Conservation (phyloP, 192 early-diverging fungal genomes). For the Cetraspora pellucida region DNA sequence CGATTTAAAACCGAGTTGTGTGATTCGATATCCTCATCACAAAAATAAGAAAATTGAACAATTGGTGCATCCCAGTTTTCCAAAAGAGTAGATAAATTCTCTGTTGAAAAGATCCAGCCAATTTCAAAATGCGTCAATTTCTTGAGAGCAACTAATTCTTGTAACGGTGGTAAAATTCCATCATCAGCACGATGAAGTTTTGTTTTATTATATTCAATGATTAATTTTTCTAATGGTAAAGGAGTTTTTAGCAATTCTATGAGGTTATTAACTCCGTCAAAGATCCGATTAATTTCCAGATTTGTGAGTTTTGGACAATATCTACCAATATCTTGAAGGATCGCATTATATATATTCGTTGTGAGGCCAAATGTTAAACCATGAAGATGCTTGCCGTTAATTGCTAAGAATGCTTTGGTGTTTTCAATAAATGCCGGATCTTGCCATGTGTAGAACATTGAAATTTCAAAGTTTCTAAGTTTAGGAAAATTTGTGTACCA, state of each 20-base stretch:
- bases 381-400: neutral
- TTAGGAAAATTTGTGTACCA: neutral
- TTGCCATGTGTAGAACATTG: neutral
- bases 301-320: neutral
- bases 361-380: neutral
- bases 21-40: constrained; percentile 44
- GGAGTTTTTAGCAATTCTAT: neutral
- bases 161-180: neutral
- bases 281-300: neutral
- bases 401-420: neutral
- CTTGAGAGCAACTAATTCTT: neutral
- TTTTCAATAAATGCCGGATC: neutral
- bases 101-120: neutral
- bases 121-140: neutral
- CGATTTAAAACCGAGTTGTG: too few relatives aligned
- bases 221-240: neutral
- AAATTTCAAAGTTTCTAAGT: neutral
- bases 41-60: neutral
- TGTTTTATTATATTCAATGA: neutral
- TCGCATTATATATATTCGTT: neutral
- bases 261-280: neutral
- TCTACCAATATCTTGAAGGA: neutral
- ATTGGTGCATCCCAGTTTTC: neutral
- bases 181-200: neutral
- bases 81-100: neutral